A percentile compares a stretch with the other conserved stretches of the same genome.
Evolutionary conservation across 2,329 filamentous ascomycete genomes (phyloP).

Genomic region (Passalora sequoiae): DNA sequence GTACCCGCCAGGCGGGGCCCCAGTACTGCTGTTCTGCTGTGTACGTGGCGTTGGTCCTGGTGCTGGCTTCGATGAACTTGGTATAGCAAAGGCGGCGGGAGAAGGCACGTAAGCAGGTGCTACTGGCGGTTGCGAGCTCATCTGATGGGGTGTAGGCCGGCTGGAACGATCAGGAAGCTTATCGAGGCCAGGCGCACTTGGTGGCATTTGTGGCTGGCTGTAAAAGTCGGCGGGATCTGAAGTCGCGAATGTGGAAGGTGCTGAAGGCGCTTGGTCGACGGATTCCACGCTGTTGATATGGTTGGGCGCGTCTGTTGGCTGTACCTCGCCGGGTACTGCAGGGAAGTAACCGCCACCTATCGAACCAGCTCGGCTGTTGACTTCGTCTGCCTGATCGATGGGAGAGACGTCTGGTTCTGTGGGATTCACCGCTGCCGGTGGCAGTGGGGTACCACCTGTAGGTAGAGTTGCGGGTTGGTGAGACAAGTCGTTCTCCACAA

Average conservation of each 20-base stretch:
- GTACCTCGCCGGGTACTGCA: conserved; percentile 36
- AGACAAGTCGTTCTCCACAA: conserved; percentile 19
- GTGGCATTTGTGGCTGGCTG: conserved; percentile 12
- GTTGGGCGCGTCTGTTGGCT: conserved; percentile 31
- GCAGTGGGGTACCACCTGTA: not conserved
- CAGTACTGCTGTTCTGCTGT: conserved; percentile 7
- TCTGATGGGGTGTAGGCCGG: conserved; percentile 13
- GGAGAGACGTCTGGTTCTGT: conserved; percentile 47
- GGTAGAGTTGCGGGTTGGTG: conserved; percentile 45
- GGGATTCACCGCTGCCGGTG: not conserved
- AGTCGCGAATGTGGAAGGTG: conserved; percentile 7
- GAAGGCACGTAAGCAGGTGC: conserved; percentile 10
- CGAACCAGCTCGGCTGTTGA: conserved; percentile 40
- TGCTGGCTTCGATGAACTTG: no score
- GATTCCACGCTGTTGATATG: conserved; percentile 14
- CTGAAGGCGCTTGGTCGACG: conserved; percentile 6
- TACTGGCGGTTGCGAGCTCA: conserved; percentile 10
- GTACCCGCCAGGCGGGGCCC: conserved; percentile 40
- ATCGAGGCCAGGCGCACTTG: conserved; percentile 8
- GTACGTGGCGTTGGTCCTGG: conserved; percentile 18
- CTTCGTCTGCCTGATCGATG: conserved; percentile 39
- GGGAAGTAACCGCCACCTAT: conserved; percentile 57
- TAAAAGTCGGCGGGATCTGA: conserved; percentile 23
- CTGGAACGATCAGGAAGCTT: conserved; percentile 9
- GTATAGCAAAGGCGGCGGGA: conserved; percentile 9